Percentiles rank a stretch among this genome's conserved stretches.
phyloP scores from a whole-genome alignment of 169 alveolate genomes.

The Cryptosporidium bovis region DNA sequence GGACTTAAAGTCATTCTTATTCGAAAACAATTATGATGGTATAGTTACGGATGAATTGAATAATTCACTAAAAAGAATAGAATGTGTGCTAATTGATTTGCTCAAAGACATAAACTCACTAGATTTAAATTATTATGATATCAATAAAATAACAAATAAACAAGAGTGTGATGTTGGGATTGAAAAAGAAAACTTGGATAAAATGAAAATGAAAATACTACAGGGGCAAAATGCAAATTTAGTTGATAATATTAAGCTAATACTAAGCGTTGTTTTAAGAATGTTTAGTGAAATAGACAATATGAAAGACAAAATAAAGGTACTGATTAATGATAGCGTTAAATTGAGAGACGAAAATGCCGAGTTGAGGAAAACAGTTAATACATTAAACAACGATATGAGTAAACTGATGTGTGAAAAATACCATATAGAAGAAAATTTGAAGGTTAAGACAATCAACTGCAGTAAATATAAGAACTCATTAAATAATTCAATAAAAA shows the following conservation, averaged over 20 bases:
- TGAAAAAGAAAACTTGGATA: neutral
- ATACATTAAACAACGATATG: conserved; percentile 25
- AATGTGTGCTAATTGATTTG: conserved; percentile 17
- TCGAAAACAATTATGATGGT: neutral
- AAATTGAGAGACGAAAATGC: conserved; percentile 2
- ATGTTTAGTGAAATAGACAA: conserved; percentile 18
- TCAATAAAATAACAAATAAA: neutral
- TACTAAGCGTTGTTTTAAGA: conserved; percentile 16
- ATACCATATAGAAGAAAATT: conserved; percentile 22
- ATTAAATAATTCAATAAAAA: conserved; percentile 42
- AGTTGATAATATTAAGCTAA: conserved; percentile 32
- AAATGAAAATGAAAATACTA: conserved; percentile 25
- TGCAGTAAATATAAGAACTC: conserved; percentile 41
- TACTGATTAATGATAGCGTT: conserved; percentile 5
- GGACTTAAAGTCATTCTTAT: neutral
- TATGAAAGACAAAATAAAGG: conserved; percentile 14
- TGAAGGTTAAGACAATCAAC: conserved; percentile 23
- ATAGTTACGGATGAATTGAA: conserved; percentile 9
- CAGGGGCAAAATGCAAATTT: conserved; percentile 28
- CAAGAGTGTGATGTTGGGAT: neutral
- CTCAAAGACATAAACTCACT: neutral
- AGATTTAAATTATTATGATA: neutral
- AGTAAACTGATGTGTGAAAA: conserved; percentile 28
- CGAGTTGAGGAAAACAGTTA: neutral
- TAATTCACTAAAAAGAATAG: conserved; percentile 42